Evolutionary conservation across 139 green algal species (phyloP), one percentile per base, ranked within the genome.

Genomic region (Coelastrella sp.): DNA sequence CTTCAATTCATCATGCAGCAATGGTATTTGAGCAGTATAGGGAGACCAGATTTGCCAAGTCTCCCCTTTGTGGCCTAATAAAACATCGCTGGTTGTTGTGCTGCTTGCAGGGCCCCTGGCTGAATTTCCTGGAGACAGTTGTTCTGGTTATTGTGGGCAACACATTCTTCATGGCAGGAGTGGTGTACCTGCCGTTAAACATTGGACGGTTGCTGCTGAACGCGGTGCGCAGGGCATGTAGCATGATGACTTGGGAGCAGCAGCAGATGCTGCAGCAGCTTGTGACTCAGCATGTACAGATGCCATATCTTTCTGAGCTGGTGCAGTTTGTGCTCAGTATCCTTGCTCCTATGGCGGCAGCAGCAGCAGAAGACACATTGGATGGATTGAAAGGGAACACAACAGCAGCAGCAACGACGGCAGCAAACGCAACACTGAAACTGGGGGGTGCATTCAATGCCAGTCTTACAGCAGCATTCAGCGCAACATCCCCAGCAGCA

Each of bases 121-220:
- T 91, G 7, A 70, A 78, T 24, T 89, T 91, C 19, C 19, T 91
- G 20, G 81, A 91, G 56, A 89, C 81, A 1, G 27, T 91, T 68
- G 61, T 78, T 24, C 81, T 91, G 57, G 81, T 91, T 12, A 57
- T 89, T 8, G 56, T 89, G 15, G 82, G 81, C 24, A 91, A 91
- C 24, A 60, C 88, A n/a, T 79, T 85, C 70, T 91, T 91, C 60
- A 84, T 91, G 61, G 27, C 27, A 22, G 58, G n/a, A 0, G 57
- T 59, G 4, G 82, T 91, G 24, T 78, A 84, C n/a, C 24, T 73
- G 6, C 88, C 88, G 59, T 60, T 91, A 6, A 85, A 84, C 82
- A 57, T 89, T 58, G 88, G 88, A 7, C 65, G 88, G 12, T 22
- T 78, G 79, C 58, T 91, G 79, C 66, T 91, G 78, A 63, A 61